Base-by-base conservation (phyloP, 192 early-diverging fungal species). In the Coemansia furcata region DNA sequence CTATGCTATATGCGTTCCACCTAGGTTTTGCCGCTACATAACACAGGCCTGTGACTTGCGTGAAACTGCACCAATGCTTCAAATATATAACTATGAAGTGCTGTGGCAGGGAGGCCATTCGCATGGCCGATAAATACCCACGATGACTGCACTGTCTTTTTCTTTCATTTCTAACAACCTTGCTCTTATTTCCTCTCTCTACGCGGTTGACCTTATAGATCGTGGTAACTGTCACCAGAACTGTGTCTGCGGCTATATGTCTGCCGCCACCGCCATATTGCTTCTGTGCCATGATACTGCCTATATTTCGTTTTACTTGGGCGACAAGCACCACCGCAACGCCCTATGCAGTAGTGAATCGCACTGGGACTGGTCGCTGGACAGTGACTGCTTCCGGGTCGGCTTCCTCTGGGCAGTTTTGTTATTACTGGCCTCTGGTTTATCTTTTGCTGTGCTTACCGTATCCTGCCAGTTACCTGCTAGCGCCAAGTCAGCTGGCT, bases 401-500 rank as follows among this genome's bases (percentile, higher is more conserved):
- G 40, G 60, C 36, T 26, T 59, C 6, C 46, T 73, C 6, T 78
- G 76, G 76, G 67, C 76, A 7, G 60, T 63, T 10, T 29, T 67
- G 33, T 50, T 78, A 5, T 44, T 69, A 4, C 9, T 44, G n/a
- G 59, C 43, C 1, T 42, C 44, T 0, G 21, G n/a, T n/a, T 1
- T 21, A 6, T 14, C 71, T 15, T 47, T 63, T 2, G 17, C 64
- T 14, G 42, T 12, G 1, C 68, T 69, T 17, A 57, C 62, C 6
- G 57, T 29, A 4, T 40, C 14, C 43, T n/a, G 14, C 1, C 6
- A 35, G 17, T 5, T 57, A 17, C 54, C 54, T n/a, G 32, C 5
- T 0, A 35, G 32, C 14, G 6, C n/a, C 2, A n/a, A 30, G 17
- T 59, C 44, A 6, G 6, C 33, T 8, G 42, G 60, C 35, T 46